phyloP scores from a whole-genome alignment of 257 asterid species.

The Verbena officinalis region DNA sequence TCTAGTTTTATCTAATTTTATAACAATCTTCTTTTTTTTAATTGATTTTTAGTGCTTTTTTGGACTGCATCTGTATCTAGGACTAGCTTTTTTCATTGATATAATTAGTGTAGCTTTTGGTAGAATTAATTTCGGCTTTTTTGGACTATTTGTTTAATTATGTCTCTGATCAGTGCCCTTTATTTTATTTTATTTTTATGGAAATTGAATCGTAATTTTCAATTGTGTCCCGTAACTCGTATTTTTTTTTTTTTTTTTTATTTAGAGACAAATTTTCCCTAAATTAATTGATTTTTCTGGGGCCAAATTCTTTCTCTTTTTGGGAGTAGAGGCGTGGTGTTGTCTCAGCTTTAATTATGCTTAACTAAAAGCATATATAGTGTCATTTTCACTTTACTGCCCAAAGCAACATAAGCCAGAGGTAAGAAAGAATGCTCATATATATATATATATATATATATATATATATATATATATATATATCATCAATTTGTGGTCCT shows the following conservation, averaged over 20 bases:
- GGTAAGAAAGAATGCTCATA: neutral
- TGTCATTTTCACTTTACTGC: slow-evolving; percentile 21
- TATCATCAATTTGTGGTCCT: slow-evolving; percentile 18
- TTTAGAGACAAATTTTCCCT: neutral
- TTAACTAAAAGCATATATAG: slow-evolving; percentile 4
- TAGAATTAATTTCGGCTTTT: too few relatives aligned
- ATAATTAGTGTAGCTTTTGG: too few relatives aligned
- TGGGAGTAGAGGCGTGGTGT: neutral
- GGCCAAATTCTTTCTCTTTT: too few relatives aligned
- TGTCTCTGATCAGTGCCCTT: too few relatives aligned
- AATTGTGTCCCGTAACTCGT: too few relatives aligned
- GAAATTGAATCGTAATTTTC: too few relatives aligned
- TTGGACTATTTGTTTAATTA: too few relatives aligned
- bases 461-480: neutral
- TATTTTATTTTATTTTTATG: too few relatives aligned
- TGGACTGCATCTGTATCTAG: neutral
- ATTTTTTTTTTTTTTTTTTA: neutral
- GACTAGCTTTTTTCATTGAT: neutral
- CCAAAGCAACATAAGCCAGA: neutral
- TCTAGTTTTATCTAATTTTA: too few relatives aligned
- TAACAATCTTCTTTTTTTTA: neutral
- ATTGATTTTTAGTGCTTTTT: neutral
- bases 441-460: neutral
- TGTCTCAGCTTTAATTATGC: slow-evolving; percentile 33
- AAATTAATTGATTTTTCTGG: neutral